Base-by-base conservation (phyloP, 495 filamentous ascomycete species). In the Cercophora sp. region DNA sequence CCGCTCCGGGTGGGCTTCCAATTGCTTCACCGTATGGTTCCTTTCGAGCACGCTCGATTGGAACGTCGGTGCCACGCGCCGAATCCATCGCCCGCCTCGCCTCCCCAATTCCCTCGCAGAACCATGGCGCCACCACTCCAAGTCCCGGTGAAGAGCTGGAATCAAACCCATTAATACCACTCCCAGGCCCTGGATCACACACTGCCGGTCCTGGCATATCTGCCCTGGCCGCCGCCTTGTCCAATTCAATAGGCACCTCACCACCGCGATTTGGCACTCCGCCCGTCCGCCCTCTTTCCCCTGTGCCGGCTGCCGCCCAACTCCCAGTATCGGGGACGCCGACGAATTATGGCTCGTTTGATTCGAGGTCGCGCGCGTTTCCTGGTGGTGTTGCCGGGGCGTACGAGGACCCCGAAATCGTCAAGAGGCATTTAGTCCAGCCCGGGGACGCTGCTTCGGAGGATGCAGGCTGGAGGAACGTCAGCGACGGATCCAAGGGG, bases 301-400 rank as follows among this genome's bases (percentile, higher is more conserved):
- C 84, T 23, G 58, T 65, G 10, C 60, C 73, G 13, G 74, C 75
- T 5, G 66, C 69, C 23, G 59, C 71, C 48, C 68, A 75, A 45
- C 60, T 73, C 22, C 73, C 76, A 25, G 47, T 70, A n/a, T 74
- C 72, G 19, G 73, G 71, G 18, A 69, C 78, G 3, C 78, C 79
- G 35, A 85, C 85, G 36, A 85, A 82, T 43, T 90, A 91, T 66
- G 89, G 88, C 31, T 93, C 89, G 6, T 87, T 92, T 58, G 88
- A 93, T 32, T 65, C 72, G 27, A 70, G 75, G 47, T 77, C 75
- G 25, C 80, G 48, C 23, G 48, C 23, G 15, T 68, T 67, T 26
- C n/a, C n/a, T n/a, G 63, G 61, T 51, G 54, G 63, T 15, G 64
- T 67, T 5, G 52, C 60, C 13, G 76, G 65, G 16, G 79, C 85